A percentile compares a stretch with the other conserved stretches of the same genome.
These are phyloP conservation scores for Suillus plorans DNA, from an alignment of 768 basidiomycete genomes.

Conservation along the genomic window DNA sequence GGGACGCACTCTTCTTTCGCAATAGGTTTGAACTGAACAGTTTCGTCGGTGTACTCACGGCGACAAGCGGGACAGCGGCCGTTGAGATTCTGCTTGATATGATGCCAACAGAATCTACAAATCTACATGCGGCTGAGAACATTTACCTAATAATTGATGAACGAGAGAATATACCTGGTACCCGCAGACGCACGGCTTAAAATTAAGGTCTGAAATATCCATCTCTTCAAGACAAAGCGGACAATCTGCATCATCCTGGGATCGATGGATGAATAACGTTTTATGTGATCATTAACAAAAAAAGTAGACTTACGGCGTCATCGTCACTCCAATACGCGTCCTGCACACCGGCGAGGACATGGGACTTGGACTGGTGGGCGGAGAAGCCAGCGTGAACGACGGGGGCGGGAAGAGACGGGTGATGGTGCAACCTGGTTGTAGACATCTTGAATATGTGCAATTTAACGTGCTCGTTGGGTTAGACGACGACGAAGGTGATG, in stretches of 20 bases:
- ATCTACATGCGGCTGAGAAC: constrained; percentile 54
- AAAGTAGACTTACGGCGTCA: constrained; percentile 59
- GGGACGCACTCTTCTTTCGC: constrained; percentile 88
- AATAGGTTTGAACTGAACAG: constrained; percentile 93
- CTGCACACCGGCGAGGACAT: constrained; percentile 86
- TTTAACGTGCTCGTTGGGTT: constrained; percentile 2
- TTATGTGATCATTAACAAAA: constrained; percentile 9
- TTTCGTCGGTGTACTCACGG: constrained; percentile 87
- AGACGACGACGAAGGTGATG: constrained; percentile 18
- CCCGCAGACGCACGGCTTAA: constrained; percentile 98
- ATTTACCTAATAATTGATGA: constrained; percentile 9
- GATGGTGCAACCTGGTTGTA: constrained; percentile 54
- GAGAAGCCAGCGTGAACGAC: constrained; percentile 71
- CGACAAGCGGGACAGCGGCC: constrained; percentile 96
- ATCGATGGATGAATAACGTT: constrained; percentile 20
- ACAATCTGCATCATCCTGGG: constrained; percentile 95
- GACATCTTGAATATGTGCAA: constrained; percentile 37
- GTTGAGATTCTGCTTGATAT: constrained; percentile 95
- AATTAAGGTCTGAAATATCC: constrained; percentile 98
- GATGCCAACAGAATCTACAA: constrained; percentile 99
- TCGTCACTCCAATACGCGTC: constrained; percentile 98
- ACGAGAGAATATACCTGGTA: constrained; percentile 69
- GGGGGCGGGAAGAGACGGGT: constrained; percentile 70
- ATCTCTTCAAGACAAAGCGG: constrained; percentile 98
- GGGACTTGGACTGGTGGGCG: constrained; percentile 76